Evolutionary conservation across 148 eudicot genomes (phyloP).

Genomic region (Mesembryanthemum crystallinum): DNA sequence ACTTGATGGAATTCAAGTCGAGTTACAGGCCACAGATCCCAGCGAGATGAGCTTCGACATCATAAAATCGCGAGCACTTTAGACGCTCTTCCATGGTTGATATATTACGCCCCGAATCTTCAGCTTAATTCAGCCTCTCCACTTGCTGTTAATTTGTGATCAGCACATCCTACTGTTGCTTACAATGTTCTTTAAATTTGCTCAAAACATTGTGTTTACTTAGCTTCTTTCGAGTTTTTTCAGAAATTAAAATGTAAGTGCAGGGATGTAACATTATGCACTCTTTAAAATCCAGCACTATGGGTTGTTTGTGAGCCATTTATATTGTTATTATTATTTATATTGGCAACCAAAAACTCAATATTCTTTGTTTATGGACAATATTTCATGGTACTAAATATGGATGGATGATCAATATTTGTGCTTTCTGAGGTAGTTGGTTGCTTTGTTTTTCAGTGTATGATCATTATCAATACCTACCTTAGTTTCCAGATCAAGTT

Average conservation of each 20-base stretch:
- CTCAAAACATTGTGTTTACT: neutral
- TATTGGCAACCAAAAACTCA: neutral
- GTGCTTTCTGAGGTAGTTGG: neutral
- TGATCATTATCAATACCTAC: too few species aligned
- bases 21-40: constrained; percentile 82
- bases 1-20: constrained; percentile 83
- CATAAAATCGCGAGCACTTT: constrained; percentile 57
- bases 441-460: too few species aligned
- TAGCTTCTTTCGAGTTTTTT: neutral
- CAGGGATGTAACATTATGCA: constrained; percentile 25
- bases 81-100: neutral
- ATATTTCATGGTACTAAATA: neutral
- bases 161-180: constrained; percentile 6
- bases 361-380: neutral
- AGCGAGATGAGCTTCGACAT: constrained; percentile 88
- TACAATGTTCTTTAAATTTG: constrained; percentile 16
- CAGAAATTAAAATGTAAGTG: constrained; percentile 11
- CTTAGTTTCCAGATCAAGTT: too few species aligned
- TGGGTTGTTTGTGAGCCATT: constrained; percentile 11
- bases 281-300: constrained; percentile 16
- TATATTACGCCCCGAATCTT: neutral
- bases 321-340: constrained; percentile 10
- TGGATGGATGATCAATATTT: neutral
- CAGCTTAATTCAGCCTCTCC: constrained; percentile 1
- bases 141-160: constrained; percentile 22